Base-by-base conservation (phyloP, 345 rosid genomes). In the Murraya koenigii region DNA sequence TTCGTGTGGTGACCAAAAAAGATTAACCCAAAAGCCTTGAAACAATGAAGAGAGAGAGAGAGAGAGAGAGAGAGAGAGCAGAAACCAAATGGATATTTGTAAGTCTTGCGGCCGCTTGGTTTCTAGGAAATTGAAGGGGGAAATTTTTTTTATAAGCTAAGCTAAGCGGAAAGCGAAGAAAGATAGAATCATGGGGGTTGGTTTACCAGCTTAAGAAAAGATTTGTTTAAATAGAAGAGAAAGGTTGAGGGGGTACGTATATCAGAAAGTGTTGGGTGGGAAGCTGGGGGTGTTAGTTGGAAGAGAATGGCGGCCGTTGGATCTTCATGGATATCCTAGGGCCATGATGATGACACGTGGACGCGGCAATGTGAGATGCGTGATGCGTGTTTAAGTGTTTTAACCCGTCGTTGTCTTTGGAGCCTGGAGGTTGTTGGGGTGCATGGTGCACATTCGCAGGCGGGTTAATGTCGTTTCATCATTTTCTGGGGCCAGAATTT, bases 231-330 rank as follows among this genome's bases (percentile, higher is more conserved):
- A 74, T 77, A 52, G 56, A 52, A 17, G 55, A 77, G 39, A 38
- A 15, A 17, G 32, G 17, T 9, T 3, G 15, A 25, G 35, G 36
- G 71, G 67, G 56, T n/a, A 70, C 75, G 70, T 78, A 61, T 2
- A 10, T 52, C 56, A 52, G 38, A 62, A 5, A 5, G 15, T 6
- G 78, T 56, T 69, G 56, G 75, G 67, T 65, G 75, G 32, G 71
- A 61, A 66, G 74, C 33, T 8, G 52, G 56, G 63, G 61, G 73
- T 74, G 76, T 74, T 81, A 81, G 79, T 63, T 81, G 84, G 54
- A 32, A 33, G 44, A 4, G 28, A 14, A 17, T 47, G 0, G 14
- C 52, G 75, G 44, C 84, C 80, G 72, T 73, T 32, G 6, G 75
- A 81, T 81, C 49, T 30, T 66, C 80, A 66, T 59, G 71, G 20